These are phyloP conservation scores for Paramyrothecium roridum DNA, from an alignment of 2,329 filamentous ascomycete genomes.

Conservation along the genomic window DNA sequence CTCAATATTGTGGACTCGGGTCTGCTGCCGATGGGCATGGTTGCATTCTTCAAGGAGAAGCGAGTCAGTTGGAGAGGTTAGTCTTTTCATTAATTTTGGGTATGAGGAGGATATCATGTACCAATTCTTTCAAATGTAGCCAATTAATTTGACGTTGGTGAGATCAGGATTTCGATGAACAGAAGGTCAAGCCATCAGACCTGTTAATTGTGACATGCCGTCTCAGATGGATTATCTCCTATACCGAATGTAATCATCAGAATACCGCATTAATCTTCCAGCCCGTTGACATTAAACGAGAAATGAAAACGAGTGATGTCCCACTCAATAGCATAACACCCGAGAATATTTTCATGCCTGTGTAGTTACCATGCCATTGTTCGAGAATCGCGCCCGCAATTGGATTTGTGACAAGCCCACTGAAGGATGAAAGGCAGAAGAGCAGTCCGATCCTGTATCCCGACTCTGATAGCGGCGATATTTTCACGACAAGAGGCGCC, in stretches of 20 bases:
- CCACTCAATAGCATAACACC: conserved; percentile 27
- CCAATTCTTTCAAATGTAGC: too few relatives aligned
- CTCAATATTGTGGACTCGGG: conserved; percentile 41
- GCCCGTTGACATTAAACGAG: neutral
- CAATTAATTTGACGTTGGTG: too few relatives aligned
- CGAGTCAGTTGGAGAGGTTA: conserved; percentile 36
- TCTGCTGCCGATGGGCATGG: conserved; percentile 44
- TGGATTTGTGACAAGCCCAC: conserved; percentile 54
- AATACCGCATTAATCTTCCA: neutral
- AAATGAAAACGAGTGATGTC: conserved; percentile 7
- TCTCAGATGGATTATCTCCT: too few relatives aligned
- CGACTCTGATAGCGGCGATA: conserved; percentile 18
- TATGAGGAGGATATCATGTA: too few relatives aligned
- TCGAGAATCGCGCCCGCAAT: conserved; percentile 47
- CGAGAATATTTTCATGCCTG: conserved; percentile 33
- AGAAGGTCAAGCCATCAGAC: too few relatives aligned
- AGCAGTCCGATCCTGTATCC: conserved; percentile 28
- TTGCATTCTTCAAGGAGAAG: conserved; percentile 39
- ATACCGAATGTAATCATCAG: too few relatives aligned
- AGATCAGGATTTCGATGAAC: too few relatives aligned
- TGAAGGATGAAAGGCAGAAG: conserved; percentile 53
- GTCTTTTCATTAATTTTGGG: too few relatives aligned
- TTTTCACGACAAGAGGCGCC: neutral
- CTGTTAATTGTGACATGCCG: too few relatives aligned
- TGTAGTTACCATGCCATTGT: conserved; percentile 18